Conservation (phyloP, 108 stramenopile species). For the Seminavis robusta region DNA sequence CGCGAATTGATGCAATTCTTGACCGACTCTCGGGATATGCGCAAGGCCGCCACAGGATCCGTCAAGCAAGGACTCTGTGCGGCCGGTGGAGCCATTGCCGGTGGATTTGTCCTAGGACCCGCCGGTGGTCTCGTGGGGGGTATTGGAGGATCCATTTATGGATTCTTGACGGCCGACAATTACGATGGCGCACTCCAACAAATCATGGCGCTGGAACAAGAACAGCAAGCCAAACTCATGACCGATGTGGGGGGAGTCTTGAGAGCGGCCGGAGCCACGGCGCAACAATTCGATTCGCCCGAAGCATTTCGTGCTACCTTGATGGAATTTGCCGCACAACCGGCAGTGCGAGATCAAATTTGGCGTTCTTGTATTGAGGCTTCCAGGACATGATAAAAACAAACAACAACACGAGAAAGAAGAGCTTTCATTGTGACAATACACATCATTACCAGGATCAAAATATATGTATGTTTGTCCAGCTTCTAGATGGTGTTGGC, state of each 20-base stretch:
- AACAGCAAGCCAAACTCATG: conserved; percentile 29
- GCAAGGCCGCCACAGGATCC: conserved; percentile 35
- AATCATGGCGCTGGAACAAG: conserved; percentile 23
- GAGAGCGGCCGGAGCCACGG: conserved; percentile 38
- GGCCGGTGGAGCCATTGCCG: conserved; percentile 46
- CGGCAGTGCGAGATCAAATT: conserved; percentile 37
- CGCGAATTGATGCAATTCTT: conserved; percentile 44
- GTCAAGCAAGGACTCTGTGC: conserved; percentile 51
- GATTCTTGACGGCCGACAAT: conserved; percentile 39
- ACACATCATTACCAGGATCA: too few relatives aligned
- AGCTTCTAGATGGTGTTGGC: too few relatives aligned
- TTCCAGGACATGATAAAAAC: too few relatives aligned
- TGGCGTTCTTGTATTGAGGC: conserved; percentile 49
- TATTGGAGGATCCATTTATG: conserved; percentile 41
- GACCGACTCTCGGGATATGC: conserved; percentile 34
- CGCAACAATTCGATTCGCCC: conserved; percentile 15
- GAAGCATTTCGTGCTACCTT: conserved; percentile 33
- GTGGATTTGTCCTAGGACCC: conserved; percentile 50
- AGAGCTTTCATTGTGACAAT: too few relatives aligned
- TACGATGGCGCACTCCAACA: conserved; percentile 58
- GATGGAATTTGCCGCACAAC: conserved; percentile 26
- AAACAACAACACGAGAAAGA: too few relatives aligned
- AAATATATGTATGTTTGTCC: too few relatives aligned
- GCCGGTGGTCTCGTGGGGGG: conserved; percentile 67
- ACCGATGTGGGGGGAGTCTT: conserved; percentile 38